A percentile compares a stretch with the other conserved stretches of the same genome.
phyloP scores from a whole-genome alignment of 2,329 filamentous ascomycete species.

The Dothistroma septosporum region DNA sequence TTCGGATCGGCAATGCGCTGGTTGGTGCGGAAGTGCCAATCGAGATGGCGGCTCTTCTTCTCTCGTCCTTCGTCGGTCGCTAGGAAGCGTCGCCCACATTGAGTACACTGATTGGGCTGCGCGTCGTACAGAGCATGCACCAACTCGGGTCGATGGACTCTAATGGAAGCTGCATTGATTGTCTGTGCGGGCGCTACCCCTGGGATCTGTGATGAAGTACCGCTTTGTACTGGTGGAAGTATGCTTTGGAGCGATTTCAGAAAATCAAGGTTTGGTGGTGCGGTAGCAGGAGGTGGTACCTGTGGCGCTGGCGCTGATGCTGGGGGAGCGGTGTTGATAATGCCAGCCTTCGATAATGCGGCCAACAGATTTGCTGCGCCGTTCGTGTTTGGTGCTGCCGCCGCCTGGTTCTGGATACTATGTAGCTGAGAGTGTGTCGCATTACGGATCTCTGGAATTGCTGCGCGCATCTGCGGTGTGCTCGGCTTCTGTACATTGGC shows the following conservation, averaged over 20 bases:
- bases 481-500: conserved; percentile 35
- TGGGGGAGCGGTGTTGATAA: conserved; percentile 14
- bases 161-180: conserved; percentile 31
- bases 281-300: conserved; percentile 10
- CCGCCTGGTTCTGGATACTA: conserved; percentile 29
- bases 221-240: conserved; percentile 21
- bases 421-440: conserved; percentile 31
- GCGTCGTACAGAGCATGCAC: conserved; percentile 73
- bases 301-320: conserved; percentile 12
- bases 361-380: conserved; percentile 29
- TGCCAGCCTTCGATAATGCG: conserved; percentile 31
- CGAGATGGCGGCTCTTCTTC: conserved; percentile 87
- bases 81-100: conserved; percentile 83
- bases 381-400: conserved; percentile 22
- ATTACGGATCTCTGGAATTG: conserved; percentile 30
- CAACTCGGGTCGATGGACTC: conserved; percentile 64
- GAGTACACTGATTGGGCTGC: conserved; percentile 80
- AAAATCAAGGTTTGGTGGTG: conserved; percentile 22
- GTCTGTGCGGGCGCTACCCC: conserved; percentile 18
- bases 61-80: conserved; percentile 72
- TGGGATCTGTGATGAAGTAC: conserved; percentile 19
- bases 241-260: conserved; percentile 29
- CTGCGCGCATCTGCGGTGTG: conserved; percentile 35
- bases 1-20: conserved; percentile 81
- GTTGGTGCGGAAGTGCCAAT: conserved; percentile 97